Evolutionary conservation across 345 rosid species (phyloP).

Genomic region (Pistacia vera): DNA sequence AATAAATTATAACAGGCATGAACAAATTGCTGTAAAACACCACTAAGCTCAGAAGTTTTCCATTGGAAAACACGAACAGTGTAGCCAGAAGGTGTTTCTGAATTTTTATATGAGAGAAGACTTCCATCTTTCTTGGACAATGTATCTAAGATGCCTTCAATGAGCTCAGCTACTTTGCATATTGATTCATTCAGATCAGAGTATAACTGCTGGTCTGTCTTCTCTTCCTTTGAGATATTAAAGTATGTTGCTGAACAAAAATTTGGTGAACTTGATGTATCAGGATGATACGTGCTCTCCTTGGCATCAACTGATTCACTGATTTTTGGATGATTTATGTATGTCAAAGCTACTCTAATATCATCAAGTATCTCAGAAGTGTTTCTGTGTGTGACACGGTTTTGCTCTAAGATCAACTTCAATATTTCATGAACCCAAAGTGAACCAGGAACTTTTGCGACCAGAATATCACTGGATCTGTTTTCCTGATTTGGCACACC

Average conservation of each 20-base stretch:
- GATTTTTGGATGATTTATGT: constrained; percentile 24
- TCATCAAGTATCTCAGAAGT: constrained; percentile 60
- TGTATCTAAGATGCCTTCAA: constrained; percentile 59
- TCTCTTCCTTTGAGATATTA: constrained; percentile 21
- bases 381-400: constrained; percentile 35
- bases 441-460: constrained; percentile 25
- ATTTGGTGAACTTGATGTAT: constrained; percentile 13
- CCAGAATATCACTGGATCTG: constrained; percentile 26
- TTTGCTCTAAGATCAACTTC: constrained; percentile 51
- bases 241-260: constrained; percentile 22
- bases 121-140: constrained; percentile 44
- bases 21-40: constrained; percentile 60
- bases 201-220: constrained; percentile 25
- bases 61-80: constrained; percentile 81
- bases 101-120: constrained; percentile 33
- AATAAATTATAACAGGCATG: constrained; percentile 64
- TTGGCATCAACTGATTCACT: constrained; percentile 19
- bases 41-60: constrained; percentile 73
- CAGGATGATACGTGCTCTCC: constrained; percentile 24
- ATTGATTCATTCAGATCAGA: constrained; percentile 58
- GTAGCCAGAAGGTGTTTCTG: constrained; percentile 65
- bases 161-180: constrained; percentile 60
- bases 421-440: constrained; percentile 53
- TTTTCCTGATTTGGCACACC: constrained; percentile 24
- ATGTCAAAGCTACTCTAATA: constrained; percentile 51